Base-by-base conservation (phyloP, 306 rosid genomes). In the Ziziphus jujuba region DNA sequence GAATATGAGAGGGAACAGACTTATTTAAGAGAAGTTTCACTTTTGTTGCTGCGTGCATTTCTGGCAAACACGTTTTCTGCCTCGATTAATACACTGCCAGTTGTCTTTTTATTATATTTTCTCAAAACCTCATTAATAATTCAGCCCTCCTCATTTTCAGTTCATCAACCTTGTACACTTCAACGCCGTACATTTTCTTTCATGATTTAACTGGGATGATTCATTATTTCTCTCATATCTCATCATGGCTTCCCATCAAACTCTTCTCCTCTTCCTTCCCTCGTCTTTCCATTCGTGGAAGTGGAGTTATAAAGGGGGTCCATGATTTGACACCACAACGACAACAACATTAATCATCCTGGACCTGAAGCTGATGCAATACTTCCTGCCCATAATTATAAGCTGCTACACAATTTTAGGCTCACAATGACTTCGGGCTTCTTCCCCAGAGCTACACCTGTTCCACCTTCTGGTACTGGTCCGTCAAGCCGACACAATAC, bases 381-480 rank as follows among this genome's bases (percentile, higher is more conserved):
- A n/a, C 31, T 5, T 19, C 16, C 23, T 9, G 15, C 33, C 15
- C 40, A 16, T 47, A 43, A 43, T 50, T 20, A 50, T 50, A 16
- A 50, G 22, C 20, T 47, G 51, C 51, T 2, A 5, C 9, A 8
- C 16, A n/a, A 19, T 50, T 17, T 50, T 17, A 16, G 55, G 55
- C 22, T 40, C 12, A 6, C 14, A 40, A 10, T 12, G 7, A 40
- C 10, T n/a, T 50, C n/a, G 17, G 22, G 11, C 23, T 40, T 40
- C 45, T 12, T 40, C 45, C 45, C 45, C 45, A 40, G 14, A 40
- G 45, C 45, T 0, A 13, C 6, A 3, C 15, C 33, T 9, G 16
- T 51, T 65, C 69, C 69, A 33, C 21, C 69, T 50, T 65, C 69
- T 25, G 49, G 69, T 50, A 49, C 69, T 25, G 49, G 69, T 9